Base-by-base conservation (phyloP, 208 protist genomes). In the Acanthamoeba castellanii region DNA sequence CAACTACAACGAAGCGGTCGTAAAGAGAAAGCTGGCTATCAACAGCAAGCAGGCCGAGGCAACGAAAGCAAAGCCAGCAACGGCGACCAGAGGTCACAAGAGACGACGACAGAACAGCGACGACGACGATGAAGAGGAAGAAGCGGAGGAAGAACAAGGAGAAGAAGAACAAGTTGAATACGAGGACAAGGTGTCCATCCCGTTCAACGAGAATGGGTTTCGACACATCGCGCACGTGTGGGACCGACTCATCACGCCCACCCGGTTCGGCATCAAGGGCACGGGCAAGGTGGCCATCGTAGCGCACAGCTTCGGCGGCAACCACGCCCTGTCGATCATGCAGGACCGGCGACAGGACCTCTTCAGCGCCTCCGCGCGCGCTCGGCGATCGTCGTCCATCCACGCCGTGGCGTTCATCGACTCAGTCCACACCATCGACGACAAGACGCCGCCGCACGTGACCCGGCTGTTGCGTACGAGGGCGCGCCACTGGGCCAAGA, bases 141-240 rank as follows among this genome's bases (percentile, higher is more conserved):
- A 52, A 70, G n/a, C 5, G 16, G 25, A 85, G 18, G 30, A 32
- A 4, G 61, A 91, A 32, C 2, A 9, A 13, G 78, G 57, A 20
- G n/a, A 57, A 52, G 78, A 87, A 55, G 78, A 52, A 57, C 7
- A 32, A 9, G 57, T 50, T 8, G 85, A 91, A 32, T 45, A n/a
- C 42, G 55, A 91, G 61, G 27, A 11, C 9, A 91, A 72, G 61
- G 22, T 66, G 18, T 6, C 85, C 32, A 91, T 91, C 5, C 85
- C 85, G 20, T 91, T 66, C 85, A 91, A 91, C 61, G 85, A 91
- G 85, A 91, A 91, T 37, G 85, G 85, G 52, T 91, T 91, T 52
- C 70, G 47, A 52, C 85, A 91, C 30, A 22, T 72, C 2, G 59
- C 61, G 20, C 37, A 72, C 61, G 85, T 91, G n/a, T 91, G 85